Evolutionary conservation across 169 alveolate genomes (phyloP).

Genomic region (Besnoitia besnoiti): DNA sequence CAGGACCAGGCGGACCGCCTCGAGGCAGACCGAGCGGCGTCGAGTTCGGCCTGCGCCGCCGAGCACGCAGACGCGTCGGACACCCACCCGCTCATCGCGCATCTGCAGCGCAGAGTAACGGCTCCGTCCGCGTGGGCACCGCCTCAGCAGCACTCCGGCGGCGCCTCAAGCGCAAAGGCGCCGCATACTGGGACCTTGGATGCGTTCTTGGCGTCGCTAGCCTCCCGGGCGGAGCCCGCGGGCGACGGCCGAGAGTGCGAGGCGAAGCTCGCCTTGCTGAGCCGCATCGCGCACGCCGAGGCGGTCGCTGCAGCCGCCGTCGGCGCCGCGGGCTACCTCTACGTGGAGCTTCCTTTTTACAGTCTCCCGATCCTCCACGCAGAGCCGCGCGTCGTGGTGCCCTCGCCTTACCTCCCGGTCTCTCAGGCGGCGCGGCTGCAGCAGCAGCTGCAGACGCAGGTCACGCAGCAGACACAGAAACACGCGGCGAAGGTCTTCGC

Average conservation of each 20-base stretch:
- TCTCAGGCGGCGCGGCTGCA: slow-evolving; percentile 33
- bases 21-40: background rate
- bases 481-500: background rate
- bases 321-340: slow-evolving; percentile 49
- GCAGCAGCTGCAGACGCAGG: slow-evolving; percentile 58
- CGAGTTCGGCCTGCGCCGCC: background rate
- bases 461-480: slow-evolving; percentile 32
- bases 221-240: too few relatives aligned
- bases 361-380: slow-evolving; percentile 51
- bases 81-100: too few relatives aligned
- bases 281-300: background rate
- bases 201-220: too few relatives aligned
- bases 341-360: slow-evolving; percentile 52
- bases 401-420: background rate
- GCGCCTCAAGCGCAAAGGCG: too few relatives aligned
- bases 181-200: too few relatives aligned
- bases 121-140: too few relatives aligned
- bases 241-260: background rate
- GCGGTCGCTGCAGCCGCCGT: slow-evolving; percentile 46
- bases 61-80: background rate
- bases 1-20: background rate
- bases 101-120: too few relatives aligned
- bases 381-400: slow-evolving; percentile 37
- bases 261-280: background rate
- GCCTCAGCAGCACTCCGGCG: too few relatives aligned